Evolutionary conservation across 2,329 filamentous ascomycete genomes (phyloP).

Genomic region (Rhytidhysteron rufulum): DNA sequence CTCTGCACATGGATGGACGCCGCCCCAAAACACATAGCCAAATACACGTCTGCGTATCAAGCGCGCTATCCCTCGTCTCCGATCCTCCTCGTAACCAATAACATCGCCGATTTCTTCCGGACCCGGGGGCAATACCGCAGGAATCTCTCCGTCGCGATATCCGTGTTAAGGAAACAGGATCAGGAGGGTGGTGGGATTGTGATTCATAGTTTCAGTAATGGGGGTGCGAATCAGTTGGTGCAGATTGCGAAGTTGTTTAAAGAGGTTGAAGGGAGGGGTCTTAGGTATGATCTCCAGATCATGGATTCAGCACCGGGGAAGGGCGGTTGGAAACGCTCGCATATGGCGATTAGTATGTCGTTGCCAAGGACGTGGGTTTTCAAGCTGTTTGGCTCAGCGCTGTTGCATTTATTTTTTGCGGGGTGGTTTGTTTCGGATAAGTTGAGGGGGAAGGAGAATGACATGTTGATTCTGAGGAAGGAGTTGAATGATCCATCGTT

Average conservation of each 20-base stretch:
- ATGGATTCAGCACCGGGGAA: conserved; percentile 33
- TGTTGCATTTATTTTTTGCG: conserved; percentile 26
- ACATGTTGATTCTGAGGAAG: conserved; percentile 23
- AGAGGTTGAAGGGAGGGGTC: conserved; percentile 8
- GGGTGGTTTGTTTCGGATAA: conserved; percentile 15
- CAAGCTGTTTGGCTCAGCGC: conserved; percentile 20
- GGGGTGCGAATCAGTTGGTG: conserved; percentile 30
- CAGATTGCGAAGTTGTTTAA: conserved; percentile 31
- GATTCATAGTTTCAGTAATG: conserved; percentile 34
- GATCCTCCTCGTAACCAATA: conserved; percentile 28
- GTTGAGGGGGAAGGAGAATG: conserved; percentile 17
- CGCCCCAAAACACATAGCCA: conserved; percentile 32
- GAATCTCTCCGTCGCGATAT: conserved; percentile 21
- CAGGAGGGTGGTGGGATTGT: conserved; percentile 19
- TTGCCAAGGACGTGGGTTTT: conserved; percentile 23
- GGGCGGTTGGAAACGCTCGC: conserved; percentile 25
- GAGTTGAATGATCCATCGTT: conserved; percentile 24
- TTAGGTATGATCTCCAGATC: conserved; percentile 28
- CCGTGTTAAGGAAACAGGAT: conserved; percentile 11
- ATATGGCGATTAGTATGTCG: conserved; percentile 25
- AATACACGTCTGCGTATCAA: conserved; percentile 31
- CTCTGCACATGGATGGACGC: conserved; percentile 35
- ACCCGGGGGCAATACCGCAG: conserved; percentile 11
- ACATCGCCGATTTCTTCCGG: conserved; percentile 28
- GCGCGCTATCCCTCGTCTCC: conserved; percentile 26